Conservation (phyloP, 495 filamentous ascomycete species). For the Coniosporium apollinis region DNA sequence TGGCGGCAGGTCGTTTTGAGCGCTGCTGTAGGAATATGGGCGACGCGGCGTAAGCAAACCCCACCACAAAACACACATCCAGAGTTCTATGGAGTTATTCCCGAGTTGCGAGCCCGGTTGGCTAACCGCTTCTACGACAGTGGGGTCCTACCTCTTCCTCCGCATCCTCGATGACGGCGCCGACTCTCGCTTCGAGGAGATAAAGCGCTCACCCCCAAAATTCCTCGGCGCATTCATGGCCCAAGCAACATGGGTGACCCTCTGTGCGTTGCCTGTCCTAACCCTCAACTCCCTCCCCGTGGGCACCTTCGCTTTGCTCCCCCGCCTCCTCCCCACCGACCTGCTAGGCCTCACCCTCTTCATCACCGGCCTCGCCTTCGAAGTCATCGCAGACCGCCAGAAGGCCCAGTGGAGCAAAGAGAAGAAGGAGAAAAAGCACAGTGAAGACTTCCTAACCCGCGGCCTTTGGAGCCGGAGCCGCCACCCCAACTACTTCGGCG, state of each 20-base stretch:
- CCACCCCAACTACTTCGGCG: slow-evolving; percentile 55
- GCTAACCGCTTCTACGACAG: too few species aligned
- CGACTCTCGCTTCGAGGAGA: slow-evolving; percentile 45
- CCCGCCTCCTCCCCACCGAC: slow-evolving; percentile 29
- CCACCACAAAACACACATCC: too few species aligned
- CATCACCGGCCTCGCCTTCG: slow-evolving; percentile 37
- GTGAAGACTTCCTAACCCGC: slow-evolving; percentile 41
- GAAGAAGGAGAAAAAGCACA: slow-evolving; percentile 41
- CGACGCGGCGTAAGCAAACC: slow-evolving; percentile 31
- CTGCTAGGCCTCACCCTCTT: slow-evolving; percentile 37
- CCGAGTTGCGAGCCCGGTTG: neutral
- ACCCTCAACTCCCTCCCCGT: slow-evolving; percentile 41
- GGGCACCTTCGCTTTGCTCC: slow-evolving; percentile 25
- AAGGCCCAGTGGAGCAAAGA: slow-evolving; percentile 38
- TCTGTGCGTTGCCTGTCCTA: slow-evolving; percentile 43
- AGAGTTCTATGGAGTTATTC: neutral
- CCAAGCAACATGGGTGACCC: slow-evolving; percentile 46
- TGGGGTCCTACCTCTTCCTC: slow-evolving; percentile 42
- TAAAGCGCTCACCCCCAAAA: slow-evolving; percentile 32
- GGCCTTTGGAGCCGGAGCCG: slow-evolving; percentile 42
- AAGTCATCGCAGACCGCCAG: slow-evolving; percentile 42
- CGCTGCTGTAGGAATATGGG: slow-evolving; percentile 39
- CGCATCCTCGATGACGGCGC: slow-evolving; percentile 34
- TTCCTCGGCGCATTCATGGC: slow-evolving; percentile 40
- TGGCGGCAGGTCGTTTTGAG: slow-evolving; percentile 46